These are phyloP conservation scores for Hymenoscyphus scutula DNA, from an alignment of 2,329 filamentous ascomycete species.

Conservation along the genomic window DNA sequence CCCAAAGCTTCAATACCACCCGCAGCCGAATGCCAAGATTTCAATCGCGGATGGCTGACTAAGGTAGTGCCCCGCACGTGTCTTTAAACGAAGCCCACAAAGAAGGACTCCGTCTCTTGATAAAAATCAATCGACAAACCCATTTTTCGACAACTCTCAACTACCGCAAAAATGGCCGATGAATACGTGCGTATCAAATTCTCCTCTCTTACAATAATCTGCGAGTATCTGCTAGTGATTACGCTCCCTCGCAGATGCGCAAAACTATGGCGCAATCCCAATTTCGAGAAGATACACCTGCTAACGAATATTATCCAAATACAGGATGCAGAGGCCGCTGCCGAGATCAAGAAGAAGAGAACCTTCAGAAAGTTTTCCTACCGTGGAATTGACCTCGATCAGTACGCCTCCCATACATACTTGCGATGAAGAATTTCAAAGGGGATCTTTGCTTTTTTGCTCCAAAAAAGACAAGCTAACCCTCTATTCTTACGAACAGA, in stretches of 20 bases:
- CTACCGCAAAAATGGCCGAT: slow-evolving; percentile 74
- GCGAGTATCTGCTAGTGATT: not conserved
- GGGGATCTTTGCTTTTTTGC: slow-evolving; percentile 28
- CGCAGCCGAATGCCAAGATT: slow-evolving; percentile 6
- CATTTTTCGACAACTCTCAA: slow-evolving; percentile 33
- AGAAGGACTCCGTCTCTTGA: not conserved
- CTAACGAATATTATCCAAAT: slow-evolving; percentile 37
- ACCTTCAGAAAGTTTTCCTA: slow-evolving; percentile 99
- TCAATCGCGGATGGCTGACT: slow-evolving; percentile 14
- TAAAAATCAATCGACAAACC: slow-evolving; percentile 21
- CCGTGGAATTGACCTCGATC: slow-evolving; percentile 98
- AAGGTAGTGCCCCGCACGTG: slow-evolving; percentile 14
- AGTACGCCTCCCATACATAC: slow-evolving; percentile 62
- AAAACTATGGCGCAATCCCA: not conserved
- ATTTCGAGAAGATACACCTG: slow-evolving; percentile 12
- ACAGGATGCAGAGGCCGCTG: slow-evolving; percentile 95
- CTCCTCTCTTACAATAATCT: not conserved
- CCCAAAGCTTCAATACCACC: too few relatives aligned
- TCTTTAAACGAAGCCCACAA: slow-evolving; percentile 16
- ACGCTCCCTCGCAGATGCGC: not conserved
- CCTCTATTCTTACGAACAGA: slow-evolving; percentile 51
- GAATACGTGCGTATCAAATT: slow-evolving; percentile 63
- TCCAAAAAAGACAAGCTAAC: slow-evolving; percentile 32
- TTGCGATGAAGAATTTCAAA: slow-evolving; percentile 34
- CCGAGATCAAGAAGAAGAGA: slow-evolving; percentile 99